These are phyloP conservation scores for Chlamydomonas sphaeroides DNA, from an alignment of 139 green algal species.

Conservation along the genomic window DNA sequence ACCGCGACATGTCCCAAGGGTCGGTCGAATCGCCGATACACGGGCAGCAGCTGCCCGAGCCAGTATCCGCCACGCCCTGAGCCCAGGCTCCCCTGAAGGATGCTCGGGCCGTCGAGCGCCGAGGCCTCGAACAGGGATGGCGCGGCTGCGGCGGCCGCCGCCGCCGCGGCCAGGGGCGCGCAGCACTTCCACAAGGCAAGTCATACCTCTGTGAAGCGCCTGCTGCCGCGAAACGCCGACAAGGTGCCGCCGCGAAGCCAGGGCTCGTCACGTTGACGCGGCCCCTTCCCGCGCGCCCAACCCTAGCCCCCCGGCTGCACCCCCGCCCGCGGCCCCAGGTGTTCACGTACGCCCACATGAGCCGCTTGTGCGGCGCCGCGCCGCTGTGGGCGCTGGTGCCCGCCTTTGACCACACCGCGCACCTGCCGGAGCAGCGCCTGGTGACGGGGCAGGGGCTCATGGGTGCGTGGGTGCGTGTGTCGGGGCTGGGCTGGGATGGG, in stretches of 20 bases:
- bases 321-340: not conserved
- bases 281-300: not conserved
- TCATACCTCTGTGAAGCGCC: not conserved
- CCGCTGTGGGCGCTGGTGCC: conserved; percentile 28
- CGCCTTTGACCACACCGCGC: conserved; percentile 36
- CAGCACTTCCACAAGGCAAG: conserved; percentile 40
- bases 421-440: conserved; percentile 16
- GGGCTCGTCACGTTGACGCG: not conserved
- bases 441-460: not conserved
- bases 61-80: too few species aligned
- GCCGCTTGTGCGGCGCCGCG: not conserved
- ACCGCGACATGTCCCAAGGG: too few species aligned
- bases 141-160: not conserved
- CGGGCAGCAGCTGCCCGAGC: too few species aligned
- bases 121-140: too few species aligned
- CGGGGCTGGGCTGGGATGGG: too few species aligned
- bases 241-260: too few species aligned
- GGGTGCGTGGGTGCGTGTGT: too few species aligned
- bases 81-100: too few species aligned
- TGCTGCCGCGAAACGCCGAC: not conserved
- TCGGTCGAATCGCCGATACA: too few species aligned
- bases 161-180: not conserved
- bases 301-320: not conserved
- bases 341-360: conserved; percentile 10
- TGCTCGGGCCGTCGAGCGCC: too few species aligned